Conservation (phyloP, 176 grass and related monocot genomes). For the Tillandsia leiboldiana region DNA sequence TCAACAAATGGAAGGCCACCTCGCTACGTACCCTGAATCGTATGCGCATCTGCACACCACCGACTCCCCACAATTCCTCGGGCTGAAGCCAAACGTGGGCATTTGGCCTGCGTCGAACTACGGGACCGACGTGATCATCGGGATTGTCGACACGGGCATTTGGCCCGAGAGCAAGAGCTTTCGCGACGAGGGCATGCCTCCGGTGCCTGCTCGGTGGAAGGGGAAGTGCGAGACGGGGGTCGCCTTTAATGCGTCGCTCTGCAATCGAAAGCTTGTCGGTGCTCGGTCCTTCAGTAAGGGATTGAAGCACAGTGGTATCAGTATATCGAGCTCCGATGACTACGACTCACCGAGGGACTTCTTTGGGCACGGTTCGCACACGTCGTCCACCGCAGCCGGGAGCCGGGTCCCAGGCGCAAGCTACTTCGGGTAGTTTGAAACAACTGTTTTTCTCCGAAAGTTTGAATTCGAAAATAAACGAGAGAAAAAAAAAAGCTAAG, state of each 20-base stretch:
- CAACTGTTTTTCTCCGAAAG: no score
- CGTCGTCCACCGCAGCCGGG: constrained; percentile 58
- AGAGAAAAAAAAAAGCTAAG: no score
- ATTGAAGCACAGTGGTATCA: constrained; percentile 19
- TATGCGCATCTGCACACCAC: constrained; percentile 54
- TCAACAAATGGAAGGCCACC: constrained; percentile 22
- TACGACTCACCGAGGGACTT: constrained; percentile 49
- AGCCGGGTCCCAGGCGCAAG: constrained; percentile 14
- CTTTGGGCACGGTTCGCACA: constrained; percentile 58
- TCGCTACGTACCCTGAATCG: constrained; percentile 51
- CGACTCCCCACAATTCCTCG: constrained; percentile 51
- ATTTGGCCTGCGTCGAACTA: constrained; percentile 34
- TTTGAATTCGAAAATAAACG: no score
- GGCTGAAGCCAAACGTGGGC: constrained; percentile 16
- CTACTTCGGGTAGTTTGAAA: constrained; percentile 1
- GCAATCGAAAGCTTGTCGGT: constrained; percentile 55
- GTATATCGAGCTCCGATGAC: constrained; percentile 15
- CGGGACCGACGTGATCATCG: constrained; percentile 44
- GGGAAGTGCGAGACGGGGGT: constrained; percentile 35
- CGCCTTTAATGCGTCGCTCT: constrained; percentile 22
- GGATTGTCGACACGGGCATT: constrained; percentile 53
- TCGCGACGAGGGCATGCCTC: constrained; percentile 25
- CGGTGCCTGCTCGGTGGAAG: constrained; percentile 39
- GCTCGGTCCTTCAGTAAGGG: constrained; percentile 41
- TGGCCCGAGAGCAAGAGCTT: constrained; percentile 43